These are phyloP conservation scores for Plasmodium gonderi DNA, from an alignment of 169 alveolate genomes.

Conservation along the genomic window DNA sequence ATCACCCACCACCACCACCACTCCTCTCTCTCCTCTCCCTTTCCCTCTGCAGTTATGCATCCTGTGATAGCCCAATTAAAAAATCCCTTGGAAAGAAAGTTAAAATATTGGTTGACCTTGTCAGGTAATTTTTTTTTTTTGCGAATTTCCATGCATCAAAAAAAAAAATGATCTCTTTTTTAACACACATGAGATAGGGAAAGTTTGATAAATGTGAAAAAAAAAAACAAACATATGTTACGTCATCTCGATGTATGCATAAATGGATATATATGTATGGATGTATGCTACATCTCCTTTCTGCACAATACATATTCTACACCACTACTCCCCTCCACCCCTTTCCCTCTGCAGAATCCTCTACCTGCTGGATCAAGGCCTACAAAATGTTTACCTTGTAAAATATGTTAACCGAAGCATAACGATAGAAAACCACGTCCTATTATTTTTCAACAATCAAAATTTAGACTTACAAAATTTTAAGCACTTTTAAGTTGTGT, in stretches of 20 bases:
- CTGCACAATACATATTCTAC: too few relatives aligned
- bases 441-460: constrained; percentile 22
- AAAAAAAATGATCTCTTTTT: too few relatives aligned
- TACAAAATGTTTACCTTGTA: neutral
- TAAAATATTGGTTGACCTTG: constrained; percentile 20
- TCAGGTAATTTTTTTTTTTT: constrained; percentile 6
- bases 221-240: too few relatives aligned
- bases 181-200: too few relatives aligned
- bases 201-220: too few relatives aligned
- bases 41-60: constrained; percentile 9
- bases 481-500: neutral
- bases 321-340: neutral
- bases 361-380: constrained; percentile 14
- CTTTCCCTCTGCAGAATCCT: neutral
- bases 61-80: constrained; percentile 6
- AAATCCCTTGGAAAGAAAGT: constrained; percentile 35
- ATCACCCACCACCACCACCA: too few relatives aligned
- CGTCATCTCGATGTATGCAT: neutral
- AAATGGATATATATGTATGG: neutral
- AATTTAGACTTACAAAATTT: neutral
- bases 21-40: too few relatives aligned
- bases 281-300: neutral
- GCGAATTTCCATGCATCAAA: too few relatives aligned
- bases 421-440: constrained; percentile 24
- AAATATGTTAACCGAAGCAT: constrained; percentile 24